Conservation (phyloP, 495 filamentous ascomycete species). For the Pyrenula aspistea region DNA sequence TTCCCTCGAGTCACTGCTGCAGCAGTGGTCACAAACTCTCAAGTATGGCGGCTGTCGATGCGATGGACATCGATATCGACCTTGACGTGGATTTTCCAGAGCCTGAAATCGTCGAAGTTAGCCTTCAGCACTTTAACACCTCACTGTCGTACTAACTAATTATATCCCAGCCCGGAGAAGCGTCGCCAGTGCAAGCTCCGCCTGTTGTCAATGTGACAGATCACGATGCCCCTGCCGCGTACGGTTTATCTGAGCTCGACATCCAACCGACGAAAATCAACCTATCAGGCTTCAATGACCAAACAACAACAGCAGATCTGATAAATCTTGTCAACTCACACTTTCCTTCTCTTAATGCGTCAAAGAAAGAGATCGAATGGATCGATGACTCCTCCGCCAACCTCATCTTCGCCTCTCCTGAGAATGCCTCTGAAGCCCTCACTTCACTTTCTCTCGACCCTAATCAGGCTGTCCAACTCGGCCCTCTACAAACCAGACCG, state of each 20-base stretch:
- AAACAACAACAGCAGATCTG: slow-evolving; percentile 66
- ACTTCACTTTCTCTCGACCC: slow-evolving; percentile 34
- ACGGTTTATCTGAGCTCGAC: slow-evolving; percentile 18
- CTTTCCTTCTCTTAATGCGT: slow-evolving; percentile 38
- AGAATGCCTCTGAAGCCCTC: slow-evolving; percentile 65
- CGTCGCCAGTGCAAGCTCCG: background rate
- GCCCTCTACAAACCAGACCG: slow-evolving; percentile 33
- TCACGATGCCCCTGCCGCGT: slow-evolving; percentile 7
- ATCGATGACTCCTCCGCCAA: slow-evolving; percentile 91
- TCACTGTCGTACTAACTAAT: background rate
- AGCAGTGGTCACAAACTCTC: background rate
- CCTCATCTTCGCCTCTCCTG: slow-evolving; percentile 57
- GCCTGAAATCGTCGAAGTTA: slow-evolving; percentile 25
- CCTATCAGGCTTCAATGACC: slow-evolving; percentile 62
- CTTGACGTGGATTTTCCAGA: slow-evolving; percentile 48
- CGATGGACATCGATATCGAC: slow-evolving; percentile 73
- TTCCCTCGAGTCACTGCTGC: background rate
- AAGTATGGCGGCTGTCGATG: slow-evolving; percentile 14
- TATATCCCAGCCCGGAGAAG: background rate
- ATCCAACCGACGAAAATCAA: slow-evolving; percentile 54
- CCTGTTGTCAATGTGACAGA: slow-evolving; percentile 14
- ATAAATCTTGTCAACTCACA: slow-evolving; percentile 56
- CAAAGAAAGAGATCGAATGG: slow-evolving; percentile 56
- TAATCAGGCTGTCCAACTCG: slow-evolving; percentile 18
- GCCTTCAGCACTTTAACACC: slow-evolving; percentile 2